Evolutionary conservation across 176 grass and related monocot genomes (phyloP).

Genomic region (Urochloa ruziziensis): DNA sequence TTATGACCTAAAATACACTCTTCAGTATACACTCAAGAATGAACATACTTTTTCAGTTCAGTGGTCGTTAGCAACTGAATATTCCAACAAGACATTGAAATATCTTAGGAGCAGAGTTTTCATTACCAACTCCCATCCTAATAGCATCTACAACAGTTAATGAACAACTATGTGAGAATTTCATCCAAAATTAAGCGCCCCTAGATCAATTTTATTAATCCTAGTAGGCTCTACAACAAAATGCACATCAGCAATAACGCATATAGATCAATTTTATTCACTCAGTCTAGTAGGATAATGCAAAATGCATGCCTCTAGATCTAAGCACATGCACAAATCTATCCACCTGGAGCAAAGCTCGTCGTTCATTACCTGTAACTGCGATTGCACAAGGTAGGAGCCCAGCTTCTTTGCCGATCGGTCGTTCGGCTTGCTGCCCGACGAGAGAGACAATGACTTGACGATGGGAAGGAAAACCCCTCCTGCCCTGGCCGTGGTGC

Average conservation of each 20-base stretch:
- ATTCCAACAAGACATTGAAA: neutral
- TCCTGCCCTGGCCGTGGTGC: slow-evolving; percentile 90
- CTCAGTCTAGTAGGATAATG: neutral
- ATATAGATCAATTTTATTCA: neutral
- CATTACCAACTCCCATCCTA: neutral
- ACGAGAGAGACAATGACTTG: slow-evolving; percentile 78
- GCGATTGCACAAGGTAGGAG: slow-evolving; percentile 82
- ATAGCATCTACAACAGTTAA: neutral
- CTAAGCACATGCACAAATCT: neutral
- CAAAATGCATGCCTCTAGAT: neutral
- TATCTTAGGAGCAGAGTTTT: neutral
- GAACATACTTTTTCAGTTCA: neutral
- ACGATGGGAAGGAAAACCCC: slow-evolving; percentile 91
- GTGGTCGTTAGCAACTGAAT: neutral
- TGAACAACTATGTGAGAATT: neutral
- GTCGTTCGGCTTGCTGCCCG: slow-evolving; percentile 75
- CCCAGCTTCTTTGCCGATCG: slow-evolving; percentile 70
- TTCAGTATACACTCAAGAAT: neutral
- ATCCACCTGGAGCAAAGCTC: neutral
- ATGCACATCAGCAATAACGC: neutral
- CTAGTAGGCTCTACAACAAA: neutral
- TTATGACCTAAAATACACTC: neutral
- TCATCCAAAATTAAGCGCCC: neutral
- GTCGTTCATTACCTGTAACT: slow-evolving; percentile 66
- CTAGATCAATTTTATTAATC: neutral